Percentiles rank a stretch among this genome's conserved stretches.
These are phyloP conservation scores for Fusarium hainanense DNA, from an alignment of 2,329 filamentous ascomycete genomes.

Conservation along the genomic window DNA sequence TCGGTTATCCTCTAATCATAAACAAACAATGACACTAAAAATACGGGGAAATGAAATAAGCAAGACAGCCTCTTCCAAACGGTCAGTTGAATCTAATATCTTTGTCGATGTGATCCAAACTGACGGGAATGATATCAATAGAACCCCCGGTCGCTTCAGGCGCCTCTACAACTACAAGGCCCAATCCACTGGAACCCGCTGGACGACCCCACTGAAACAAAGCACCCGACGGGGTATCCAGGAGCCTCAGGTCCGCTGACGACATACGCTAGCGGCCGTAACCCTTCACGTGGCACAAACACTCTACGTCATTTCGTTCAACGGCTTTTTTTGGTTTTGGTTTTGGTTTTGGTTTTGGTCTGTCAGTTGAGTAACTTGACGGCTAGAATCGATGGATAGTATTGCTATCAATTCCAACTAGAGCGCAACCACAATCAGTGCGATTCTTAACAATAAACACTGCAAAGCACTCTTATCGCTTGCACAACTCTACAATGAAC, in stretches of 20 bases:
- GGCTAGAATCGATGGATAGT: not conserved
- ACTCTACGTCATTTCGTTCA: slow-evolving; percentile 31
- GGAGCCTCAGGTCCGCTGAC: slow-evolving; percentile 36
- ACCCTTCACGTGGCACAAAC: slow-evolving; percentile 31
- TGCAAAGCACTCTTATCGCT: not conserved
- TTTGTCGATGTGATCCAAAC: slow-evolving; percentile 4
- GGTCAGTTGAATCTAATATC: not conserved
- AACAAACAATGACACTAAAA: not conserved
- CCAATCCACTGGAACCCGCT: slow-evolving; percentile 23
- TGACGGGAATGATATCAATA: slow-evolving; percentile 13
- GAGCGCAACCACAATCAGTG: not conserved
- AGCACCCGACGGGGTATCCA: slow-evolving; percentile 2
- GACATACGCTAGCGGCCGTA: slow-evolving; percentile 29
- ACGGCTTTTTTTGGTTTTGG: not conserved
- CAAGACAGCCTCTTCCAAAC: not conserved
- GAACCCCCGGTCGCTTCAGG: slow-evolving; percentile 29
- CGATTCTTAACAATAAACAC: not conserved
- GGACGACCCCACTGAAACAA: slow-evolving; percentile 18
- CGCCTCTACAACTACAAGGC: slow-evolving; percentile 6
- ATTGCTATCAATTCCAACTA: slow-evolving; percentile 3
- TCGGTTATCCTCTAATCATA: not conserved
- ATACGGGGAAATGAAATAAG: not conserved
- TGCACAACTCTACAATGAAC: not conserved
- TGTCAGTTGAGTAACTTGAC: slow-evolving; percentile 3
- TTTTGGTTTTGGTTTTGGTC: not conserved